phyloP scores from a whole-genome alignment of 2,329 filamentous ascomycete genomes.

The Dactylonectria estremocensis region DNA sequence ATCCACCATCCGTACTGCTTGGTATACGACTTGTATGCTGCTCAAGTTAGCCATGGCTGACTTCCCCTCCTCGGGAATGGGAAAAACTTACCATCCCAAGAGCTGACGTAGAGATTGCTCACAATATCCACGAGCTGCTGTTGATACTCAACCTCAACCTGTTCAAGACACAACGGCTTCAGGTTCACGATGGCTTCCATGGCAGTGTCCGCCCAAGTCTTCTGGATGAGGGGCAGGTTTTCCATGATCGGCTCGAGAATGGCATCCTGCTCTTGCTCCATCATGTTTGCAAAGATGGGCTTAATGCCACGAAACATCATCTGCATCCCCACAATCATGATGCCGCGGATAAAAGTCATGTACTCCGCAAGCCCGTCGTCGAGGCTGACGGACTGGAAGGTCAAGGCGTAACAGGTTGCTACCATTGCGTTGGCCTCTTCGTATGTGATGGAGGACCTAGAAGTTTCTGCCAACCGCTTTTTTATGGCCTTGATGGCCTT shows the following conservation, averaged over 20 bases:
- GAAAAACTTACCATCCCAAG: constrained; percentile 64
- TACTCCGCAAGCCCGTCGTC: constrained; percentile 73
- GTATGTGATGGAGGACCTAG: constrained; percentile 58
- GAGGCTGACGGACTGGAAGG: constrained; percentile 71
- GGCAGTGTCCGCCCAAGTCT: constrained; percentile 64
- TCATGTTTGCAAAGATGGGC: constrained; percentile 65
- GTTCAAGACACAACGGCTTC: constrained; percentile 59
- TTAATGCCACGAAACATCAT: constrained; percentile 66
- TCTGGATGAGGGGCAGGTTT: constrained; percentile 61
- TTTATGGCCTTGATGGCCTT: constrained; percentile 76
- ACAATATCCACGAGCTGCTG: constrained; percentile 63
- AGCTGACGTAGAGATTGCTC: constrained; percentile 66
- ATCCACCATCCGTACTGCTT: constrained; percentile 72
- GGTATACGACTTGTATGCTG: constrained; percentile 66
- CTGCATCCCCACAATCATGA: constrained; percentile 68
- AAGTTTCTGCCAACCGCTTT: constrained; percentile 62
- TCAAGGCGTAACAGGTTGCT: constrained; percentile 72
- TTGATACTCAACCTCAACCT: constrained; percentile 64
- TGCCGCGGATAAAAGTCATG: constrained; percentile 73
- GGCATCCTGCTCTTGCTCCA: constrained; percentile 58
- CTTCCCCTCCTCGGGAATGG: not conserved
- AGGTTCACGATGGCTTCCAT: constrained; percentile 60
- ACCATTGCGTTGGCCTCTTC: constrained; percentile 73
- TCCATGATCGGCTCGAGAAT: constrained; percentile 63
- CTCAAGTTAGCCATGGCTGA: constrained; percentile 20